A percentile compares a stretch with the other conserved stretches of the same genome.
These are phyloP conservation scores for Radiomyces spectabilis DNA, from an alignment of 192 early-diverging fungal genomes.

Conservation along the genomic window DNA sequence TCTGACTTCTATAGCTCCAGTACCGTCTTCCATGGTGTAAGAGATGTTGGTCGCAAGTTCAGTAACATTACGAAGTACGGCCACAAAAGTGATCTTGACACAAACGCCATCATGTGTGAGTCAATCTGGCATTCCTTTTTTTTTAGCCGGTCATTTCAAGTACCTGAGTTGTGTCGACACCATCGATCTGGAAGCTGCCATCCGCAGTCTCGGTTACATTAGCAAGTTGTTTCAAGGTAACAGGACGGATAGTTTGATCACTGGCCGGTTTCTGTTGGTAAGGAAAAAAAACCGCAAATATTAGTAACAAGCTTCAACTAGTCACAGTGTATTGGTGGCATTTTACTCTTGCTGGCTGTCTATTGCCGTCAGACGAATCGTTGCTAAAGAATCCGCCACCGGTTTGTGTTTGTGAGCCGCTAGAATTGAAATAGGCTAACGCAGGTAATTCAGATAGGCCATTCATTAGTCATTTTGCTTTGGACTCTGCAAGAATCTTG, in stretches of 20 bases:
- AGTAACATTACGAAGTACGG: slow-evolving; percentile 49
- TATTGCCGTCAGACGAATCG: too few species aligned
- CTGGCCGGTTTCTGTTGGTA: background rate
- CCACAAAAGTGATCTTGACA: slow-evolving; percentile 64
- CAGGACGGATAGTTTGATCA: slow-evolving; percentile 67
- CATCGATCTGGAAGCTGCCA: slow-evolving; percentile 58
- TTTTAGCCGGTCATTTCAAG: background rate
- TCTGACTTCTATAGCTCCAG: slow-evolving; percentile 65
- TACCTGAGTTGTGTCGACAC: slow-evolving; percentile 60
- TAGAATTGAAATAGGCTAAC: too few species aligned
- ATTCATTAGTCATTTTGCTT: too few species aligned
- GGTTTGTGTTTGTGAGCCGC: too few species aligned
- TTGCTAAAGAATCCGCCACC: too few species aligned
- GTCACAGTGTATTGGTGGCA: too few species aligned
- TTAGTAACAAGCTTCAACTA: too few species aligned
- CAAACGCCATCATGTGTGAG: background rate
- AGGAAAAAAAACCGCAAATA: too few species aligned
- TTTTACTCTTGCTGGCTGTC: too few species aligned
- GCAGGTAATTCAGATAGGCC: too few species aligned
- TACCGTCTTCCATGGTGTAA: slow-evolving; percentile 80
- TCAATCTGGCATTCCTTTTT: background rate
- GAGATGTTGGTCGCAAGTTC: slow-evolving; percentile 48
- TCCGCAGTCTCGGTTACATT: slow-evolving; percentile 44
- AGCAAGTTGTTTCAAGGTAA: slow-evolving; percentile 74
- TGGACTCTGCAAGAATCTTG: too few species aligned